Percentiles rank a stretch among this genome's conserved stretches.
phyloP scores from a whole-genome alignment of 805 yeast species.

The Hagleromyces aurorensis region DNA sequence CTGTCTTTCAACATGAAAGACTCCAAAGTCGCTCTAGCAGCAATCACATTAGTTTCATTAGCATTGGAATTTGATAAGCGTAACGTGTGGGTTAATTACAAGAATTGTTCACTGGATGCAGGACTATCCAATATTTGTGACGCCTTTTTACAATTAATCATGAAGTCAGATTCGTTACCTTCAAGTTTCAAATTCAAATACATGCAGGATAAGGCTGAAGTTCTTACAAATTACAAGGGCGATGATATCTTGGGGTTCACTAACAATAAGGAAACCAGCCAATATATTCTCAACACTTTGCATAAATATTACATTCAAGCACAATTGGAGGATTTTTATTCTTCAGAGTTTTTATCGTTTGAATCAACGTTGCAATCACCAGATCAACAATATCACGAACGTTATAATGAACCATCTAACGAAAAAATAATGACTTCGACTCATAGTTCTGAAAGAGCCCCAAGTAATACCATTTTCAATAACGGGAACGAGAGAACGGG shows the following conservation, averaged over 20 bases:
- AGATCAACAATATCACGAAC: conserved; percentile 1
- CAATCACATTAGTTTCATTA: conserved; percentile 39
- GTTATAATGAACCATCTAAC: too few relatives aligned
- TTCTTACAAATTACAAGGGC: background rate
- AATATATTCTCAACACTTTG: conserved; percentile 12
- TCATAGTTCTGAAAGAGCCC: too few relatives aligned
- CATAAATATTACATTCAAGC: conserved; percentile 16
- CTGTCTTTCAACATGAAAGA: conserved; percentile 44
- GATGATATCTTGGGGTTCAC: too few relatives aligned
- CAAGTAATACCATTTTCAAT: too few relatives aligned
- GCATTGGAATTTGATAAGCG: conserved; percentile 33
- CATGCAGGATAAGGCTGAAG: conserved; percentile 7
- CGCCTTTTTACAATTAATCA: conserved; percentile 16
- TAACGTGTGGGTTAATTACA: conserved; percentile 15
- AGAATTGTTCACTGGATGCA: conserved; percentile 21
- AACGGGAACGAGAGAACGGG: too few relatives aligned
- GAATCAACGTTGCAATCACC: background rate
- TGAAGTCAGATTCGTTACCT: conserved; percentile 19
- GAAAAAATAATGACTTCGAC: too few relatives aligned
- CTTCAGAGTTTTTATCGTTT: conserved; percentile 18
- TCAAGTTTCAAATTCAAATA: conserved; percentile 29
- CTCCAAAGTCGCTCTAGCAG: conserved; percentile 43
- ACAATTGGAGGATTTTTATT: conserved; percentile 17
- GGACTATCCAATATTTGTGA: conserved; percentile 18
- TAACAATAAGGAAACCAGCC: conserved; percentile 6